These are phyloP conservation scores for Trametes hirsuta DNA, from an alignment of 1,284 basidiomycete genomes.

Conservation along the genomic window DNA sequence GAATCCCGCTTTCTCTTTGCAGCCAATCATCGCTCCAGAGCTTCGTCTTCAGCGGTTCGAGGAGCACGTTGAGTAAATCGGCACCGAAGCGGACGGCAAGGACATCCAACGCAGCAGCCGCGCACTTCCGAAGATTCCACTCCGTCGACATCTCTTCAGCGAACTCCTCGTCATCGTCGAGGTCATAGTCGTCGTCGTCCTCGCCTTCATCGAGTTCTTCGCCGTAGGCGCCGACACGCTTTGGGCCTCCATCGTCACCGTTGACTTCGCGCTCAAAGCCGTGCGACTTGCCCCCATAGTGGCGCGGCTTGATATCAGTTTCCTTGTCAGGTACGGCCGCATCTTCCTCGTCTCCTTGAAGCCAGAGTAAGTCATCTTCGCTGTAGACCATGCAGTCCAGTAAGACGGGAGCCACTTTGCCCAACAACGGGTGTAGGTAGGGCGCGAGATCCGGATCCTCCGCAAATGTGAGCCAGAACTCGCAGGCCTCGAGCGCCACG, in stretches of 20 bases:
- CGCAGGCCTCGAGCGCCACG: slow-evolving; percentile 96
- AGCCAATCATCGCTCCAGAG: slow-evolving; percentile 95
- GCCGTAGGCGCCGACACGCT: slow-evolving; percentile 67
- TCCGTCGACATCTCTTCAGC: slow-evolving; percentile 98
- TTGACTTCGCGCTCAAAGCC: slow-evolving; percentile 76
- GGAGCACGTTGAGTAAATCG: slow-evolving; percentile 86
- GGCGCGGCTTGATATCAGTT: slow-evolving; percentile 94
- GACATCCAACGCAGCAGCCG: slow-evolving; percentile 96
- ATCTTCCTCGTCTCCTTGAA: slow-evolving; percentile 93
- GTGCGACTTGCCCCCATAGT: slow-evolving; percentile 87
- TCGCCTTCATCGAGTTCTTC: slow-evolving; percentile 70
- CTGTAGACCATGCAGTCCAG: slow-evolving; percentile 98
- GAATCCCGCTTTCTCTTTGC: slow-evolving; percentile 93
- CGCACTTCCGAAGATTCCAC: slow-evolving; percentile 99
- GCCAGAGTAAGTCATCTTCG: slow-evolving; percentile 94
- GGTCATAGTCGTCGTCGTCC: slow-evolving; percentile 81
- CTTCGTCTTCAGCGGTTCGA: slow-evolving; percentile 91
- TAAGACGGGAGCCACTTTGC: slow-evolving; percentile 89
- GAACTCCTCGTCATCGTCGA: slow-evolving; percentile 89
- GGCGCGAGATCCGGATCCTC: slow-evolving; percentile 89
- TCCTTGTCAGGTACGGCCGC: slow-evolving; percentile 92
- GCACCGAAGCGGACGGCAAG: slow-evolving; percentile 91
- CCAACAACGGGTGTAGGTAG: slow-evolving; percentile 85
- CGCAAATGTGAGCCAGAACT: slow-evolving; percentile 99
- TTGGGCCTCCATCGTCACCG: slow-evolving; percentile 49